Evolutionary conservation across 2,329 filamentous ascomycete genomes (phyloP).

Genomic region (Diaporthe amygdali): DNA sequence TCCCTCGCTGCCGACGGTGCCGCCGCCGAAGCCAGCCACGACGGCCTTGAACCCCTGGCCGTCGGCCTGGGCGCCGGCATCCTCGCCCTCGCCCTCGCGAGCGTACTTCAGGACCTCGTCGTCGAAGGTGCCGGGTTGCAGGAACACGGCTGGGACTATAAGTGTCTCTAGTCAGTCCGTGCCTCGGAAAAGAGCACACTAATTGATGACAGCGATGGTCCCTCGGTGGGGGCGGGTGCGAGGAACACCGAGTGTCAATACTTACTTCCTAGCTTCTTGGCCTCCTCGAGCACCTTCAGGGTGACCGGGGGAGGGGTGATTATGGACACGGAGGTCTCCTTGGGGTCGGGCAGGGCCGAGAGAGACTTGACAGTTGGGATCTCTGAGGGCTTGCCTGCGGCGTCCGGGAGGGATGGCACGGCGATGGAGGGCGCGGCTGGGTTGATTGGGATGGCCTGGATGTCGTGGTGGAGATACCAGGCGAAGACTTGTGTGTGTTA

Average conservation of each 20-base stretch:
- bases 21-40: constrained; percentile 67
- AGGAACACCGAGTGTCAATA: not conserved
- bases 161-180: constrained; percentile 23
- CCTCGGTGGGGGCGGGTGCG: no score
- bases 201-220: no score
- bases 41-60: constrained; percentile 66
- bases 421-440: constrained; percentile 69
- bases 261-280: constrained; percentile 65
- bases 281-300: constrained; percentile 75
- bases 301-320: constrained; percentile 87
- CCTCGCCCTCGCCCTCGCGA: constrained; percentile 50
- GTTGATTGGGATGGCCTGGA: constrained; percentile 85
- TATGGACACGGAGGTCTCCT: constrained; percentile 78
- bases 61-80: constrained; percentile 31
- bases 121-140: constrained; percentile 91
- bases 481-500: constrained; percentile 70
- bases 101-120: constrained; percentile 76
- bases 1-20: constrained; percentile 65
- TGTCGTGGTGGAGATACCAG: constrained; percentile 81
- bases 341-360: constrained; percentile 67
- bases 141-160: constrained; percentile 73
- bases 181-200: no score
- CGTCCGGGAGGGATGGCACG: constrained; percentile 44
- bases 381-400: constrained; percentile 43
- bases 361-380: constrained; percentile 72